Base-by-base conservation (phyloP, 1,284 basidiomycete genomes). In the Sporisorium scitamineum region DNA sequence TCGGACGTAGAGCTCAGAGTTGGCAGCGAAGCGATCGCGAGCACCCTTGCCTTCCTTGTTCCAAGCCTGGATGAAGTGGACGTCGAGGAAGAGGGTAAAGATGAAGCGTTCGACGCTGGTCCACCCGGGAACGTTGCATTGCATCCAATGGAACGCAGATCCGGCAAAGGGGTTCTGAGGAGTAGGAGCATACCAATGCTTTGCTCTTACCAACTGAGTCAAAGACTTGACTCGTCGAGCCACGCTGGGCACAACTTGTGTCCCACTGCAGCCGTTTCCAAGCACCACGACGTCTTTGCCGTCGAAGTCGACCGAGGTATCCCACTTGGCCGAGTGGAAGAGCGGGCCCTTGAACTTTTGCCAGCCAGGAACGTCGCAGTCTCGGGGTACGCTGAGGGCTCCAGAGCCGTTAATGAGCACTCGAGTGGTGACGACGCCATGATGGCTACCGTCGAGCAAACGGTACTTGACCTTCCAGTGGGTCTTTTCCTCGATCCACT, bases 291-390 rank as follows among this genome's bases (percentile, higher is more conserved):
- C 82, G 26, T 77, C 44, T 57, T 85, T 85, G 61, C 61, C 70
- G 27, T 48, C 68, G 13, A 83, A 39, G 31, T 82, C 76, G 22
- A 83, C 73, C 20, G 31, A 53, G 14, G 76, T 72, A 37, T 84
- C 79, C 84, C 84, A 85, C 27, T 76, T 73, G 2, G 81, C 82
- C 7, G 81, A 81, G 58, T 85, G 84, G 65, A 85, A 85, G 20
- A 74, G 71, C 5, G 76, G 57, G 5, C 72, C 76, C 22, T 77
- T 48, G 59, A 84, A 84, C 9, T 24, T 41, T 39, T 78, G 27
- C 41, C 47, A 60, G 2, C 78, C 75, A 14, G 62, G 55, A 8
- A 78, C 61, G n/a, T 71, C 65, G 59, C 70, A 74, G 10, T 74
- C 65, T 20, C 75, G 61, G 1, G 77, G 76, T 10, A 73, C 68